These are phyloP conservation scores for Penicillium sp. DNA, from an alignment of 2,329 filamentous ascomycete species.

Conservation along the genomic window DNA sequence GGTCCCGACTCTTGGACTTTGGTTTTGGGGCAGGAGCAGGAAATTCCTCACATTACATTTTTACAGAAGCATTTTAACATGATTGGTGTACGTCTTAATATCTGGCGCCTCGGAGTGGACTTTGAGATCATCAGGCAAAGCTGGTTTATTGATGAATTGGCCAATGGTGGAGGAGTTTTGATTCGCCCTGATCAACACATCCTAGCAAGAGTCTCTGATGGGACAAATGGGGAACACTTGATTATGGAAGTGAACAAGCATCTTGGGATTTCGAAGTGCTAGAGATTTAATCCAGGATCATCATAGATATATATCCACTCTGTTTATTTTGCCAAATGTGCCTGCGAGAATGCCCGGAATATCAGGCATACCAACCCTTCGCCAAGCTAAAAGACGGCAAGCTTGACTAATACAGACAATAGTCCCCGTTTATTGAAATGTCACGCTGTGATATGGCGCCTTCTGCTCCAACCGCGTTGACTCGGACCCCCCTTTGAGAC, in stretches of 20 bases:
- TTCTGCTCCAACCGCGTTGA: neutral
- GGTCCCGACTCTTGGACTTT: conserved; percentile 32
- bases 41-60: neutral
- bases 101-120: neutral
- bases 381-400: neutral
- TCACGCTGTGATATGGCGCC: neutral
- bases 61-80: neutral
- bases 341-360: neutral
- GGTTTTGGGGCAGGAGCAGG: conserved; percentile 16
- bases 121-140: neutral
- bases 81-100: neutral
- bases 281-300: neutral
- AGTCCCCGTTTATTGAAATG: neutral
- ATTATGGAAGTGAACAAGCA: neutral
- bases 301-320: neutral
- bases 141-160: conserved; percentile 18
- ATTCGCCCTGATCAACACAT: conserved; percentile 44
- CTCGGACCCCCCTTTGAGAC: neutral
- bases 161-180: conserved; percentile 27
- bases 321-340: neutral
- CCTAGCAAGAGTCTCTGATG: conserved; percentile 7
- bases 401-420: neutral
- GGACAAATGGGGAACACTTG: neutral
- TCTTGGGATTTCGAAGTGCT: neutral
- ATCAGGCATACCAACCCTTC: neutral